phyloP scores from a whole-genome alignment of 2,329 filamentous ascomycete genomes.

The Scedosporium aurantiacum region DNA sequence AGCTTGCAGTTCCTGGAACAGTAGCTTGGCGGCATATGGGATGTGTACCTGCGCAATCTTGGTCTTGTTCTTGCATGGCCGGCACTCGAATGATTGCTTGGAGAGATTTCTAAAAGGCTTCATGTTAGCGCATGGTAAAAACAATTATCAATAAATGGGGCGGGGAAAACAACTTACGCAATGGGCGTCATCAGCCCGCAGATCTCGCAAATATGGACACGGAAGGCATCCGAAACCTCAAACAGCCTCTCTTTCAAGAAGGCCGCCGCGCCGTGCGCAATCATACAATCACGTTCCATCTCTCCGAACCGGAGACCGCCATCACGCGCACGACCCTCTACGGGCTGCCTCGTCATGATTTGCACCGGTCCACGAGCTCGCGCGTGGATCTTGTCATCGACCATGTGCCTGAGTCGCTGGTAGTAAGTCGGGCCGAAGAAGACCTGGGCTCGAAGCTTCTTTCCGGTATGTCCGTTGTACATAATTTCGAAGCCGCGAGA shows the following conservation, averaged over 20 bases:
- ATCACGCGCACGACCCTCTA: constrained; percentile 95
- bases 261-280: constrained; percentile 92
- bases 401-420: constrained; percentile 97
- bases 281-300: constrained; percentile 99
- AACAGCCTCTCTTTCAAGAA: constrained; percentile 97
- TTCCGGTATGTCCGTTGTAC: constrained; percentile 96
- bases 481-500: constrained; percentile 95
- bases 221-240: constrained; percentile 94
- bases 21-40: constrained; percentile 90
- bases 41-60: constrained; percentile 97
- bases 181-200: constrained; percentile 98
- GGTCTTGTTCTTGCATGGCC: constrained; percentile 98
- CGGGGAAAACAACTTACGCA: constrained; percentile 57
- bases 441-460: constrained; percentile 85
- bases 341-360: constrained; percentile 92
- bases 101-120: constrained; percentile 63
- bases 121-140: neutral
- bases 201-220: constrained; percentile 96
- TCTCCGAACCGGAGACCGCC: constrained; percentile 98
- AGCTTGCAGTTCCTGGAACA: constrained; percentile 94
- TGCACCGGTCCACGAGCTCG: constrained; percentile 92
- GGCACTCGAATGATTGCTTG: constrained; percentile 91
- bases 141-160: constrained; percentile 3
- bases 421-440: constrained; percentile 99
- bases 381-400: constrained; percentile 99